phyloP scores from a whole-genome alignment of 805 yeast species.

The Trichomonascus vanleenenianus region DNA sequence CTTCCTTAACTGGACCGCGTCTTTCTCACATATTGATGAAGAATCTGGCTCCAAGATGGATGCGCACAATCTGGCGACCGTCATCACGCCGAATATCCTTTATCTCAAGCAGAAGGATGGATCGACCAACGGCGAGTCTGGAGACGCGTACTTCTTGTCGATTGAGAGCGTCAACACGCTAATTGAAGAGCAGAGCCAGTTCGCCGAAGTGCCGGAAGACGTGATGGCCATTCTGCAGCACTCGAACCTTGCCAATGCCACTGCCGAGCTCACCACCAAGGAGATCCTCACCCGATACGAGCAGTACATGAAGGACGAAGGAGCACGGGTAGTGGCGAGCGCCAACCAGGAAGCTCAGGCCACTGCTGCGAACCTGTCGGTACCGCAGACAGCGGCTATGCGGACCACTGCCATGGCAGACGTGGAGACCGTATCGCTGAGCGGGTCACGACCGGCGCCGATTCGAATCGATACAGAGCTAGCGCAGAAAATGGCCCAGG shows the following conservation, averaged over 20 bases:
- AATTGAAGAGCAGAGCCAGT: slow-evolving; percentile 72
- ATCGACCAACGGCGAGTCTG: slow-evolving; percentile 14
- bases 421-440: slow-evolving; percentile 8
- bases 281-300: slow-evolving; percentile 20
- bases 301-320: slow-evolving; percentile 9
- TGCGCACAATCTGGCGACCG: slow-evolving; percentile 89
- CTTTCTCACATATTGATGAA: slow-evolving; percentile 88
- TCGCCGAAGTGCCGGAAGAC: slow-evolving; percentile 68
- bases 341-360: slow-evolving; percentile 2
- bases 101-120: slow-evolving; percentile 37
- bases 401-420: neutral
- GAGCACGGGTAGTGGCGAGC: neutral
- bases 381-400: neutral
- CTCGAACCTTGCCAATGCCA: slow-evolving; percentile 26
- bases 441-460: slow-evolving; percentile 11
- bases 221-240: slow-evolving; percentile 42
- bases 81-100: slow-evolving; percentile 84
- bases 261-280: slow-evolving; percentile 22
- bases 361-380: neutral
- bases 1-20: slow-evolving; percentile 91
- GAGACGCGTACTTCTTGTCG: slow-evolving; percentile 61
- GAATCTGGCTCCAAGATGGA: slow-evolving; percentile 94
- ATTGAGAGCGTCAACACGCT: slow-evolving; percentile 83
- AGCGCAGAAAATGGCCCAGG: slow-evolving; percentile 10
- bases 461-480: slow-evolving; percentile 13